Conservation (phyloP, 176 grass and related monocot species). For the Aegilops speltoides region DNA sequence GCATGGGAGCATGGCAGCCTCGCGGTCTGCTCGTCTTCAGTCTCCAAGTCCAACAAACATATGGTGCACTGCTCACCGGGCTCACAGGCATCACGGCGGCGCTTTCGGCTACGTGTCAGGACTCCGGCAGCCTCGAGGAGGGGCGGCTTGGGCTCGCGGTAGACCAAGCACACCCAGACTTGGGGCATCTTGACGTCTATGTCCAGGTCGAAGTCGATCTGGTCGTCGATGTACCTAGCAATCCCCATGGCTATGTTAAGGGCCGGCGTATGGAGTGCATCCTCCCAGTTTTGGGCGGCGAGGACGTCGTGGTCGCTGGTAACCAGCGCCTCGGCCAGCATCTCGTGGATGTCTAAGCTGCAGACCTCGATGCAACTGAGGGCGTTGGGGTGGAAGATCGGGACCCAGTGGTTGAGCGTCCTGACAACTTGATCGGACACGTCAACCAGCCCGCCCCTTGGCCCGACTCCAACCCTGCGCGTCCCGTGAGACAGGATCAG, state of each 20-base stretch:
- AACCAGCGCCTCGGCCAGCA: no score
- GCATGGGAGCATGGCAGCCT: not conserved
- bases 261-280: not conserved
- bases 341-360: no score
- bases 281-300: not conserved
- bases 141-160: not conserved
- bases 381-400: no score
- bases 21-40: not conserved
- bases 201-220: not conserved
- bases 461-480: not conserved
- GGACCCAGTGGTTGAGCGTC: no score
- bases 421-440: no score
- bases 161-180: not conserved
- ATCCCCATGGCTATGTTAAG: not conserved
- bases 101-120: not conserved
- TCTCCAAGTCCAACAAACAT: not conserved
- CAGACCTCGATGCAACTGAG: no score
- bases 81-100: not conserved
- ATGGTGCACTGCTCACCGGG: not conserved
- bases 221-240: not conserved
- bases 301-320: not conserved
- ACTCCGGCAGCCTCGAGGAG: not conserved
- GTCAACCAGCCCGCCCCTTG: not conserved
- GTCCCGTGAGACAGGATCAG: not conserved
- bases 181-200: not conserved